These are phyloP conservation scores for Colletotrichum incanum DNA, from an alignment of 2,329 filamentous ascomycete species.

Conservation along the genomic window DNA sequence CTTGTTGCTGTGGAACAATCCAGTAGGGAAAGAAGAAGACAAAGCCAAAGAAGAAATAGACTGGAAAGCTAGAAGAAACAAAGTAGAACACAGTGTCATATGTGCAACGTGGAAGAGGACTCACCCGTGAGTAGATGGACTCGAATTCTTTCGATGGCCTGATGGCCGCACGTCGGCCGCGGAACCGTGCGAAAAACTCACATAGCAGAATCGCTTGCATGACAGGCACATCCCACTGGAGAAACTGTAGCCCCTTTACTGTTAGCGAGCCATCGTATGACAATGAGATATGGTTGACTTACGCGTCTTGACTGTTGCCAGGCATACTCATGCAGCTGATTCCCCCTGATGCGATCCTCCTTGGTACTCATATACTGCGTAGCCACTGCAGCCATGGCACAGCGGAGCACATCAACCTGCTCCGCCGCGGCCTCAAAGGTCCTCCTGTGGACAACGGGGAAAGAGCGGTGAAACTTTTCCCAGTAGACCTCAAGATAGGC, in stretches of 20 bases:
- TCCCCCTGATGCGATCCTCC: slow-evolving; percentile 66
- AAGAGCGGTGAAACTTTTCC: slow-evolving; percentile 64
- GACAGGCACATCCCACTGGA: slow-evolving; percentile 64
- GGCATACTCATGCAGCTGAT: slow-evolving; percentile 66
- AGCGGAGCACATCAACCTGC: slow-evolving; percentile 61
- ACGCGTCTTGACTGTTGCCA: slow-evolving; percentile 66
- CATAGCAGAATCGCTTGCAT: slow-evolving; percentile 71
- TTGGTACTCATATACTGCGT: slow-evolving; percentile 65
- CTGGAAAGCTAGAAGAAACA: slow-evolving; percentile 47
- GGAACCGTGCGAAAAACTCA: slow-evolving; percentile 70
- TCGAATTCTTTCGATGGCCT: slow-evolving; percentile 66
- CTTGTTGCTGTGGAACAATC: slow-evolving; percentile 32
- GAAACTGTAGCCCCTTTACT: slow-evolving; percentile 53
- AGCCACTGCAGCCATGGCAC: slow-evolving; percentile 71
- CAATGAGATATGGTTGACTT: slow-evolving; percentile 49
- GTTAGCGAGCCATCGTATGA: not conserved
- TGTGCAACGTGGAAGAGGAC: slow-evolving; percentile 49
- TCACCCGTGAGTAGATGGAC: slow-evolving; percentile 69
- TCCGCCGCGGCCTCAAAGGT: slow-evolving; percentile 60
- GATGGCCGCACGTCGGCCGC: slow-evolving; percentile 65
- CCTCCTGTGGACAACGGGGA: slow-evolving; percentile 66
- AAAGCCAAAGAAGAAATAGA: not conserved
- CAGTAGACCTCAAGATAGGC: slow-evolving; percentile 69
- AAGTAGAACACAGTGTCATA: slow-evolving; percentile 48
- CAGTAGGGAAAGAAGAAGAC: slow-evolving; percentile 49